phyloP scores from a whole-genome alignment of 345 rosid species.

The Acer campestre region DNA sequence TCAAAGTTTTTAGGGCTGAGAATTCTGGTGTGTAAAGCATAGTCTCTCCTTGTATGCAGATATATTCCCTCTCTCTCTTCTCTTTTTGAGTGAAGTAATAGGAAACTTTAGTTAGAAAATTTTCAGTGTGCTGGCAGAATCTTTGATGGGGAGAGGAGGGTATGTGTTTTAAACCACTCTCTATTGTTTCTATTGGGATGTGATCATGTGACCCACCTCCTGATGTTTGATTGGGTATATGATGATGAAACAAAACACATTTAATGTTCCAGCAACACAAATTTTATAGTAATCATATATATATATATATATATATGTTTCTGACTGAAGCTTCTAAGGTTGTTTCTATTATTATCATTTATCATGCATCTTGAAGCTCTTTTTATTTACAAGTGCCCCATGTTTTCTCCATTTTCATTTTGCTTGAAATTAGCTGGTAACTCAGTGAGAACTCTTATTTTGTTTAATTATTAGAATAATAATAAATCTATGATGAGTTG shows the following conservation, averaged over 20 bases:
- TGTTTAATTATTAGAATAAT: neutral
- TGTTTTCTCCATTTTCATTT: neutral
- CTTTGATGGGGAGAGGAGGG: neutral
- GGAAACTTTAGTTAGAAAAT: constrained; percentile 36
- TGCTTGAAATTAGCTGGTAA: neutral
- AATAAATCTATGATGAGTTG: neutral
- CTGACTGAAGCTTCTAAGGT: neutral
- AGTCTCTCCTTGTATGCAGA: constrained; percentile 33
- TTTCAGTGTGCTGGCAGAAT: constrained; percentile 23
- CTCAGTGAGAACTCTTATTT: too few relatives aligned
- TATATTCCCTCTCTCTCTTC: constrained; percentile 18
- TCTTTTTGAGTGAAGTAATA: constrained; percentile 22
- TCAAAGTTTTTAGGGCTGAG: constrained; percentile 26
- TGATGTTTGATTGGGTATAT: constrained; percentile 12
- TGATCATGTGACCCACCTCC: constrained; percentile 19
- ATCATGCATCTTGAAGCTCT: neutral
- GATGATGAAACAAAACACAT: neutral
- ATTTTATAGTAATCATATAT: neutral
- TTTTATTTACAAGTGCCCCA: neutral
- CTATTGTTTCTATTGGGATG: constrained; percentile 14
- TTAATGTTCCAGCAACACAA: constrained; percentile 11
- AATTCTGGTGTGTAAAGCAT: constrained; percentile 30
- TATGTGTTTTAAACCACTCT: constrained; percentile 1
- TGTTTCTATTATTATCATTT: neutral
- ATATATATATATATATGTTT: neutral